phyloP scores from a whole-genome alignment of 2,329 filamentous ascomycete genomes.

The Cladobotryum protrusum region DNA sequence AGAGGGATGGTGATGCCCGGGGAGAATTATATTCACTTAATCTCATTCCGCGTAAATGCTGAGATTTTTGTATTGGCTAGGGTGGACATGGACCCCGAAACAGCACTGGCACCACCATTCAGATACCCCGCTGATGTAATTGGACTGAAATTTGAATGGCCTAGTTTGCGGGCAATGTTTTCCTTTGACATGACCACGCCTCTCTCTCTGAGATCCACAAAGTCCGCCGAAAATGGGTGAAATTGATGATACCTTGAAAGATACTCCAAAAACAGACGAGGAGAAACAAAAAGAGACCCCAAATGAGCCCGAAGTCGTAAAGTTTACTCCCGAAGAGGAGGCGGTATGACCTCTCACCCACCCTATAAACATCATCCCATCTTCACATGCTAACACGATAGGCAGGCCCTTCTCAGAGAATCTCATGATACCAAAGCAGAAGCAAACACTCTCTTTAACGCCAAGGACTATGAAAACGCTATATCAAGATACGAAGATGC shows the following conservation, averaged over 20 bases:
- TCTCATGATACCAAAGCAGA: conserved; percentile 66
- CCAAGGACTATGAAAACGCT: conserved; percentile 66
- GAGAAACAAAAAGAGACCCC: neutral
- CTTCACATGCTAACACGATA: neutral
- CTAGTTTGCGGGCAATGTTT: no score
- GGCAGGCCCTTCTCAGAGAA: conserved; percentile 60
- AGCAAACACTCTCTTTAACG: conserved; percentile 74
- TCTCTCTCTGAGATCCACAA: neutral
- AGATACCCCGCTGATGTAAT: no score
- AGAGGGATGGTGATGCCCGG: no score
- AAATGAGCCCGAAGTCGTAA: conserved; percentile 19
- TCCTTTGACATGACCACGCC: no score
- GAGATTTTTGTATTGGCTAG: no score
- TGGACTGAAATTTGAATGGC: no score
- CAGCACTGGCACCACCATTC: no score
- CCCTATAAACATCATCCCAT: neutral
- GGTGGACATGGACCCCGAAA: no score
- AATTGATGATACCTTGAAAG: neutral
- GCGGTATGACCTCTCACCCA: conserved; percentile 33
- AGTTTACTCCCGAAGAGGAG: conserved; percentile 52
- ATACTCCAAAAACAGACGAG: neutral
- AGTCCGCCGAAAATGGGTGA: neutral
- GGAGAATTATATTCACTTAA: no score
- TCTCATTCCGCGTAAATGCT: no score
- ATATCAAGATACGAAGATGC: conserved; percentile 80